phyloP scores from a whole-genome alignment of 2,329 filamentous ascomycete genomes.

The Ophiostoma sp. region DNA sequence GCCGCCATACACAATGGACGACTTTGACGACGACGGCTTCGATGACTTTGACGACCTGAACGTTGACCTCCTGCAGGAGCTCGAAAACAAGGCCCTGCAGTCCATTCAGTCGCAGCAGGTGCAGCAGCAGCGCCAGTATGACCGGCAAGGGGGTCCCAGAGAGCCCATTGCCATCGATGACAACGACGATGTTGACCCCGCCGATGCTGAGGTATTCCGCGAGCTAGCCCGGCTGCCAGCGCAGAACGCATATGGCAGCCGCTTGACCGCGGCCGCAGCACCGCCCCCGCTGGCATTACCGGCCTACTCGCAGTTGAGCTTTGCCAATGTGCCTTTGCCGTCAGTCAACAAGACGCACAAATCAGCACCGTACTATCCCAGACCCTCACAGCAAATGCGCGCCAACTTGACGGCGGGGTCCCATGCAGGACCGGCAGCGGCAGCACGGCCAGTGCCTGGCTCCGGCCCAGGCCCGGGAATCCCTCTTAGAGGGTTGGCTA shows the following conservation, averaged over 20 bases:
- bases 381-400: conserved; percentile 7
- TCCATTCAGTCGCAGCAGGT: conserved; percentile 30
- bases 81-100: conserved; percentile 49
- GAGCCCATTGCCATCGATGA: conserved; percentile 13
- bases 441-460: neutral
- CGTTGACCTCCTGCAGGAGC: conserved; percentile 52
- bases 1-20: conserved; percentile 41
- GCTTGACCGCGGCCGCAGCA: conserved; percentile 23
- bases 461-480: neutral
- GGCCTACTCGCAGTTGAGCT: conserved; percentile 23
- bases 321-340: conserved; percentile 23
- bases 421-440: neutral
- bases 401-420: neutral
- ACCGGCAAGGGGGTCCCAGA: neutral
- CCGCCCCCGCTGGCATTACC: conserved; percentile 23
- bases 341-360: conserved; percentile 5
- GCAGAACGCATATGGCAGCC: conserved; percentile 21
- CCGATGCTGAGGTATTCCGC: conserved; percentile 24
- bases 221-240: conserved; percentile 25
- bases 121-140: conserved; percentile 14
- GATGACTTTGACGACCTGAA: conserved; percentile 58
- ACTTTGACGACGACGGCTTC: conserved; percentile 59
- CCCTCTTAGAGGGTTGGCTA: neutral
- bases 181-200: conserved; percentile 18
- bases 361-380: conserved; percentile 6